Base-by-base conservation (phyloP, 2,329 filamentous ascomycete genomes). In the Gnomoniopsis sp. region DNA sequence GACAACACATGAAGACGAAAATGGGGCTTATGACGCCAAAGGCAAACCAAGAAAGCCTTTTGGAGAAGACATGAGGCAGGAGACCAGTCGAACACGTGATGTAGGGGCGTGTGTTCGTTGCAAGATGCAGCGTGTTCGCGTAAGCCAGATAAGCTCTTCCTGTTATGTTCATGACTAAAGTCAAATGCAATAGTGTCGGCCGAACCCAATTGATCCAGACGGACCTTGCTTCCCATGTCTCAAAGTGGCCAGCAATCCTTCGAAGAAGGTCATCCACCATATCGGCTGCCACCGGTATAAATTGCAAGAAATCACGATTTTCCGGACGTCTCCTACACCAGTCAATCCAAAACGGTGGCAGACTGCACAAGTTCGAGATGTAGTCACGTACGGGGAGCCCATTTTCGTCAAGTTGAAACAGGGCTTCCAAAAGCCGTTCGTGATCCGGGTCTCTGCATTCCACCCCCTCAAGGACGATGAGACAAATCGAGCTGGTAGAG, bases 241-340 rank as follows among this genome's bases (percentile, higher is more conserved):
- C 7, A 65, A 63, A 1, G 71, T 79, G 3, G 68, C 70, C 21
- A 6, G 19, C 12, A 68, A 65, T 30, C 70, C 70, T 1, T 80
- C 78, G 0, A 76, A 75, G 43, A 82, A 79, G 62, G 76, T 77
- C 2, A 74, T 82, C 6, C 79, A 82, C 55, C 68, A 70, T 23
- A 65, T 77, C 4, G 71, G 72, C 0, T 83, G 80, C 57, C 65
- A 72, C 15, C 74, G 79, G 14, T 73, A 70, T 62, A 78, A 76
- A 61, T 67, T 82, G 12, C 72, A 70, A 23, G 72, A 77, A 10
- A 68, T 75, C 17, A 63, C 68, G 1, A 65, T 79, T 3, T 77
- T 72, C 60, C 78, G 79, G n/a, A 65, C 66, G 1, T 74, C 76
- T 4, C 77, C 77, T 1, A 69, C 81, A 15, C 64, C 69, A 2